These are phyloP conservation scores for Trichoderma oligosporum DNA, from an alignment of 2,329 filamentous ascomycete species.

Conservation along the genomic window DNA sequence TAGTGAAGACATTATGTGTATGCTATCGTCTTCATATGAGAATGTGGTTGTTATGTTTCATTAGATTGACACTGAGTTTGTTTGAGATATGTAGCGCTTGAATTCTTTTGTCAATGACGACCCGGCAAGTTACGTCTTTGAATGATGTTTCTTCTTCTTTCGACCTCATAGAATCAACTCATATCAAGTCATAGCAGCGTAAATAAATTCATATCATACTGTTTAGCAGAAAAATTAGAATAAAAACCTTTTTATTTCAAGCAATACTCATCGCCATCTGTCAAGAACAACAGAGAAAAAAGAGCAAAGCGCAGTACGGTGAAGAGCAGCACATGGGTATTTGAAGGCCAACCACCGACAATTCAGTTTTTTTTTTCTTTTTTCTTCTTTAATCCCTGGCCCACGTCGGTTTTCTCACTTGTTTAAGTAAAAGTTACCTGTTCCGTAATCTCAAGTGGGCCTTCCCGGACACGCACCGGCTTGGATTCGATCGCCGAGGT, in stretches of 20 bases:
- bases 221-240: background rate
- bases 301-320: background rate
- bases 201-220: background rate
- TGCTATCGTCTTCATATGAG: background rate
- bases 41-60: background rate
- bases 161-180: background rate
- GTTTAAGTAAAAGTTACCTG: constrained; percentile 1
- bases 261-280: background rate
- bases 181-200: background rate
- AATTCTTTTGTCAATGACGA: no score
- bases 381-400: background rate
- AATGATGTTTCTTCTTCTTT: background rate
- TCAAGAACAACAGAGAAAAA: background rate
- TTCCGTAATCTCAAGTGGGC: constrained; percentile 10
- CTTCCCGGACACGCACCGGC: constrained; percentile 1
- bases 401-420: background rate
- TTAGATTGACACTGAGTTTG: no score
- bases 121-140: background rate
- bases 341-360: background rate
- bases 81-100: background rate
- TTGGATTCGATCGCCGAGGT: constrained; percentile 6
- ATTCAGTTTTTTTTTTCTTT: background rate
- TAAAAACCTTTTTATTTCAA: no score
- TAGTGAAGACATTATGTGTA: background rate
- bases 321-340: background rate